These are phyloP conservation scores for Paramecium primaurelia DNA, from an alignment of 73 alveolate species.

Conservation along the genomic window DNA sequence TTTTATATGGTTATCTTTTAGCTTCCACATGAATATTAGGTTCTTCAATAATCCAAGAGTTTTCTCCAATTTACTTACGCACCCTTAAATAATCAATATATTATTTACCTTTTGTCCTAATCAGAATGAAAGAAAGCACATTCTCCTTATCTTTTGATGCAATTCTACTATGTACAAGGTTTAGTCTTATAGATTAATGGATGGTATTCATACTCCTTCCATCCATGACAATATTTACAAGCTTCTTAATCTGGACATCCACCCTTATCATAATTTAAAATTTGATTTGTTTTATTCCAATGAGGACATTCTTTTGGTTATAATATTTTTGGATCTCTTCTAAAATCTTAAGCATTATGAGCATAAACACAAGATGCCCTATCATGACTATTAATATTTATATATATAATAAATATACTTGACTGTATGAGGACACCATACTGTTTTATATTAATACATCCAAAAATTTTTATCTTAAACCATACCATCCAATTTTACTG, in stretches of 20 bases:
- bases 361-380: slow-evolving; percentile 76
- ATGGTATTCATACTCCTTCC: slow-evolving; percentile 91
- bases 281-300: slow-evolving; percentile 58
- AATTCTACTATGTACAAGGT: slow-evolving; percentile 69
- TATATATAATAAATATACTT: neutral
- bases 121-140: slow-evolving; percentile 63
- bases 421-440: slow-evolving; percentile 69
- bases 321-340: slow-evolving; percentile 70
- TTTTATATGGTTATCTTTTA: neutral
- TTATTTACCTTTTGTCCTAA: slow-evolving; percentile 58
- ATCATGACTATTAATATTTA: slow-evolving; percentile 43
- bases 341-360: slow-evolving; percentile 78
- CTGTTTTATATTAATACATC: slow-evolving; percentile 70
- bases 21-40: neutral
- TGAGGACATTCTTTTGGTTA: slow-evolving; percentile 64
- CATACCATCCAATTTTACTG: slow-evolving; percentile 58
- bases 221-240: slow-evolving; percentile 81
- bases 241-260: slow-evolving; percentile 74
- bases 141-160: slow-evolving; percentile 62
- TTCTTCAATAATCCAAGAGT: neutral
- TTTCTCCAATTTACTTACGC: neutral
- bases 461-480: slow-evolving; percentile 64
- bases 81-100: neutral
- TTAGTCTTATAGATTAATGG: slow-evolving; percentile 76
- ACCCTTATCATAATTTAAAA: slow-evolving; percentile 66